These are phyloP conservation scores for Nepenthes mirabilis DNA, from an alignment of 148 eudicot species.

Conservation along the genomic window DNA sequence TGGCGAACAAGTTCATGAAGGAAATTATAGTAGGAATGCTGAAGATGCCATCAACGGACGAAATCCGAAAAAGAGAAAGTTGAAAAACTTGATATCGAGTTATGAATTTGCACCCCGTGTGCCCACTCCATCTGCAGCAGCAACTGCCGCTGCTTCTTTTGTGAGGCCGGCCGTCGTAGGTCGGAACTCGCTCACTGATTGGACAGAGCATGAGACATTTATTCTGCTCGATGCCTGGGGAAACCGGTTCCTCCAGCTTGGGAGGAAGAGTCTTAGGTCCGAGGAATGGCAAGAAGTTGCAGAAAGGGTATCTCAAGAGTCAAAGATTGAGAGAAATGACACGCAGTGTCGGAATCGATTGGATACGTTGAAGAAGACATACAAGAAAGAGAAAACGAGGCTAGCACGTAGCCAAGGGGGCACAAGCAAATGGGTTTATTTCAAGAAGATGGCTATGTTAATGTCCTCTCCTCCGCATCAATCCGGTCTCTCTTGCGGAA, in stretches of 20 bases:
- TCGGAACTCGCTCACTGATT: conserved; percentile 36
- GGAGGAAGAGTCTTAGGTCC: conserved; percentile 59
- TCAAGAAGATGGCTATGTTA: conserved; percentile 55
- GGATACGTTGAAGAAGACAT: conserved; percentile 67
- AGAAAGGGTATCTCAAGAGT: conserved; percentile 43
- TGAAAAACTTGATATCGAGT: conserved; percentile 43
- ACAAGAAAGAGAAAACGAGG: conserved; percentile 53
- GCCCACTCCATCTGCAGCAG: conserved; percentile 19
- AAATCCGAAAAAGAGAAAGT: conserved; percentile 55
- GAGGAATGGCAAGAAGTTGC: conserved; percentile 84
- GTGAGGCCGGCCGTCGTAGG: conserved; percentile 34
- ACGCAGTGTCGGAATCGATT: conserved; percentile 68
- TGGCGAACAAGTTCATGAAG: conserved; percentile 1
- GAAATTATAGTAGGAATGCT: conserved; percentile 4
- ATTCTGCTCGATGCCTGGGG: conserved; percentile 77
- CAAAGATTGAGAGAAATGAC: conserved; percentile 43
- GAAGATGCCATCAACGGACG: conserved; percentile 13
- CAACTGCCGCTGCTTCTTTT: conserved; percentile 7
- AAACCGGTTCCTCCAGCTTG: conserved; percentile 39
- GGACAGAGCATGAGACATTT: conserved; percentile 69
- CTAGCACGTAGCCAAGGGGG: conserved; percentile 8
- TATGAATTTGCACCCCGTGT: conserved; percentile 73
- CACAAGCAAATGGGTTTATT: conserved; percentile 53
- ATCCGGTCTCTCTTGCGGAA: conserved; percentile 42
- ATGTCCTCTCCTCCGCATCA: conserved; percentile 35